Evolutionary conservation across 768 basidiomycete genomes (phyloP), one percentile per base, ranked within the genome.

Genomic region (Lactarius indigo): DNA sequence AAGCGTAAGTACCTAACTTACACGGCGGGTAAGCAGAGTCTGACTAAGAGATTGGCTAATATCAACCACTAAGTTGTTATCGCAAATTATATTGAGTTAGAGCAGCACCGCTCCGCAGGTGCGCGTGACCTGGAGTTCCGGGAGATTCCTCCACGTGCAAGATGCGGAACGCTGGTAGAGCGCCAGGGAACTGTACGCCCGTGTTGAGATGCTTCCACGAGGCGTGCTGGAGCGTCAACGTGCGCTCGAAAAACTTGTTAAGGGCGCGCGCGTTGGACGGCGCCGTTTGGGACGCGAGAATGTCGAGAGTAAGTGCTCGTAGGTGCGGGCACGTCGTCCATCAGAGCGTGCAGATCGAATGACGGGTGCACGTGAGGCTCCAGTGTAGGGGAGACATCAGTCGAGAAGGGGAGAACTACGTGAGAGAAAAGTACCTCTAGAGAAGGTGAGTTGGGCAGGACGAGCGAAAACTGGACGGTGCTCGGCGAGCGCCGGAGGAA

Each of bases 321-420:
- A n/a, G 37, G 62, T 26, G 52, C 26, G 62, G 33, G 62, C 20
- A n/a, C n/a, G n/a, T 42, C 42, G 42, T 44, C 20, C 42, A 61
- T 23, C 47, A 61, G 47, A 30, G 31, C 10, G 7, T 17, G 50
- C 13, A 63, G 39, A 28, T 63, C 62, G 55, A 63, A 57, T 10
- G 52, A 23, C 18, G 23, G 23, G 3, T 80, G 50, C 77, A 82
- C 23, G 37, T 41, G 54, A 63, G 39, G 23, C 37, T 42, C 62
- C 57, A 37, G 23, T 4, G 52, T 0, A n/a, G n/a, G n/a, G n/a
- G n/a, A n/a, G 23, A 18, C 26, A 4, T 26, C 23, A 54, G 20
- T 0, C 9, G 30, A 54, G 52, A 30, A 15, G 52, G 5, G 28
- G 52, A 30, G 15, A 28, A 4, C 64, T 5, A 59, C n/a, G n/a